Conservation (phyloP, 2,329 filamentous ascomycete species). For the Trichoderma lentiforme region DNA sequence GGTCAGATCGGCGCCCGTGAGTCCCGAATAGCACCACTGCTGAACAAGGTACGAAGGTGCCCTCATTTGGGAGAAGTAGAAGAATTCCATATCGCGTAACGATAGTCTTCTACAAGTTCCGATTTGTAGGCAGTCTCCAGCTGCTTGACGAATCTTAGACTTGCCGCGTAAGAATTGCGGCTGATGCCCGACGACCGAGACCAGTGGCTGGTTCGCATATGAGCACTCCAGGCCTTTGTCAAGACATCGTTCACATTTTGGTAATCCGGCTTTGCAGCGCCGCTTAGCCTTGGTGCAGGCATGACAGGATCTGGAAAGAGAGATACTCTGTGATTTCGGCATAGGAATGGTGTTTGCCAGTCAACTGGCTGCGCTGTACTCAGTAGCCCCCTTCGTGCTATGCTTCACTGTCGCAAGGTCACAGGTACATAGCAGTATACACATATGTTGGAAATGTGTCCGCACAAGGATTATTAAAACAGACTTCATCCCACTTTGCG, state of each 20-base stretch:
- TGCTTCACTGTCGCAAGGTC: not conserved
- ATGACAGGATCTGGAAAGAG: not conserved
- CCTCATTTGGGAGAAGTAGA: not conserved
- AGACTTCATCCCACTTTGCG: not conserved
- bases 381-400: not conserved
- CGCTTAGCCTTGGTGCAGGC: not conserved
- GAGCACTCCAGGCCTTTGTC: not conserved
- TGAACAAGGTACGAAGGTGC: not conserved
- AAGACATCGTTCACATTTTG: not conserved
- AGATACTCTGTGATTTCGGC: not conserved
- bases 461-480: not conserved
- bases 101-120: not conserved
- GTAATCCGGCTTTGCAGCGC: not conserved
- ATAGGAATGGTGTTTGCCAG: not conserved
- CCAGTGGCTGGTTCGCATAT: not conserved
- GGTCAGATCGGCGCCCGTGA: not conserved
- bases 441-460: not conserved
- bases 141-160: not conserved
- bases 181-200: not conserved
- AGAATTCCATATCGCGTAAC: not conserved
- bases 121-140: not conserved
- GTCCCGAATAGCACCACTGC: not conserved
- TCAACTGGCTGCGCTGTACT: not conserved
- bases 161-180: not conserved
- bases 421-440: not conserved